Base-by-base conservation (phyloP, 805 yeast genomes). In the Ogataea polymorpha region DNA sequence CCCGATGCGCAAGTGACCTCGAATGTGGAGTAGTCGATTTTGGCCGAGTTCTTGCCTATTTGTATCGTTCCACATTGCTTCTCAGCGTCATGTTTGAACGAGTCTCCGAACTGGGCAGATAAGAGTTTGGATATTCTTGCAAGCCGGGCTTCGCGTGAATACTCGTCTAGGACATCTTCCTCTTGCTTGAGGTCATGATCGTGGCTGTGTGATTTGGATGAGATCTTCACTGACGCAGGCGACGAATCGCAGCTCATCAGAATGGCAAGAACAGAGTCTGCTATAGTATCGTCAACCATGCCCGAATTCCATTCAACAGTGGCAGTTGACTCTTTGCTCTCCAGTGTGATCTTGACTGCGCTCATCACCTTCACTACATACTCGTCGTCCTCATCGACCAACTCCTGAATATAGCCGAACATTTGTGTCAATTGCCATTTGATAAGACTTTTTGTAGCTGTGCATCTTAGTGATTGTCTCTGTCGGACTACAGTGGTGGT, bases 241-340 rank as follows among this genome's bases (percentile, higher is more conserved):
- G 96, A 81, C 0, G 96, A 82, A 59, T 93, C 99, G 30, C 91
- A 93, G 32, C 96, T 86, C 63, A 91, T 74, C 23, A 93, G 63
- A 27, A 93, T 88, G 0, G 97, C 96, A 44, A 93, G 77, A 1
- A 89, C 85, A 12, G 96, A 82, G 57, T 93, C 99, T 0, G 99
- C 99, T 48, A 93, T 77, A 0, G 96, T 83, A 56, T 93, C 99
- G 46, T 86, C 90, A 67, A 89, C 78, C 42, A 86, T 70, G 44
- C 89, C 90, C 51, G 95, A 91, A 13, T 80, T 77, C 99, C 99
- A 93, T 61, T 87, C 95, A 11, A 91, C 80, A 0, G 83, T 74
- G 5, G 86, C 80, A 8, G 73, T 51, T 13, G 55, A 55, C 37
- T 71, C 67, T 17, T 70, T 68, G 29, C 65, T 65, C 42, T 67